Conservation (phyloP, 169 alveolate species). For the Plasmodium coatneyi region DNA sequence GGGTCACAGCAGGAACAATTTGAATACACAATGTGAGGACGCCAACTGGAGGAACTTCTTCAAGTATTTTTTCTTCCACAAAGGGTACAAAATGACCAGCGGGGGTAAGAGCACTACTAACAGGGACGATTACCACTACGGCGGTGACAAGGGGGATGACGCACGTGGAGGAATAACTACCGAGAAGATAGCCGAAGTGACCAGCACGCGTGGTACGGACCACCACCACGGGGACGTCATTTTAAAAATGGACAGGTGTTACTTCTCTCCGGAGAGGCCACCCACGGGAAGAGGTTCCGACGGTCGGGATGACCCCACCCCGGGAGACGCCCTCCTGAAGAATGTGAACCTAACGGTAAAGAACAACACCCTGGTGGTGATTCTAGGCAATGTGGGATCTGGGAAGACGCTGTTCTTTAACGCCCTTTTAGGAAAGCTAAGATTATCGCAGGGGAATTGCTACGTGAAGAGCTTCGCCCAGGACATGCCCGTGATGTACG, state of each 20-base stretch:
- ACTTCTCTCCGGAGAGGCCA: neutral
- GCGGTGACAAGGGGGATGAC: neutral
- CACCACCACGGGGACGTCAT: neutral
- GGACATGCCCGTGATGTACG: slow-evolving; percentile 83
- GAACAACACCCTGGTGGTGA: slow-evolving; percentile 54
- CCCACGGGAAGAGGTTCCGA: neutral
- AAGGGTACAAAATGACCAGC: neutral
- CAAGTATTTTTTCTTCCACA: neutral
- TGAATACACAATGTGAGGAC: neutral
- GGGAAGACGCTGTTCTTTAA: slow-evolving; percentile 90
- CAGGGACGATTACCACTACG: neutral
- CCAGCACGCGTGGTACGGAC: too few species aligned
- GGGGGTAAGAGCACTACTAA: neutral
- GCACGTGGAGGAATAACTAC: neutral
- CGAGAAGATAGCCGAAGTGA: too few species aligned
- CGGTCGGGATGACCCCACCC: too few species aligned
- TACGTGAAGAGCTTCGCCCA: slow-evolving; percentile 42
- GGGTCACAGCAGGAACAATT: neutral
- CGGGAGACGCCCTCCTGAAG: neutral
- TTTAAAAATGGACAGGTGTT: neutral
- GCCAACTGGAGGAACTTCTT: neutral
- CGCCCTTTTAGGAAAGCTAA: slow-evolving; percentile 81
- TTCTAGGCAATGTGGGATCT: slow-evolving; percentile 93
- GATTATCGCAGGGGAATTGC: slow-evolving; percentile 6
- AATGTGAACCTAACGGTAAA: slow-evolving; percentile 31